Evolutionary conservation across 148 eudicot genomes (phyloP).

Genomic region (Chenopodium suecicum): DNA sequence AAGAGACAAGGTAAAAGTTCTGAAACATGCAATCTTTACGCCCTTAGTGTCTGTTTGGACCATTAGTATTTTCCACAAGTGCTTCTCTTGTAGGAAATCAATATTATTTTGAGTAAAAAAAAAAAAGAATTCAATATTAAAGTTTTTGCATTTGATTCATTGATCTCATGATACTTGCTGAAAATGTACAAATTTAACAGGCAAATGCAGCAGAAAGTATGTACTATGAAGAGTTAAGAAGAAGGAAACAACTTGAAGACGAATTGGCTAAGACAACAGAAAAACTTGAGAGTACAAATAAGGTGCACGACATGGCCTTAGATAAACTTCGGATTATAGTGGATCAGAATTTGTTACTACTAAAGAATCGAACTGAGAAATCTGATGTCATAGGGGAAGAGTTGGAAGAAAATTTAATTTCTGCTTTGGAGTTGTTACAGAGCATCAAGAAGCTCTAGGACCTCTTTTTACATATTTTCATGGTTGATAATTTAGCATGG

Average conservation of each 20-base stretch:
- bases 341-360: constrained; percentile 38
- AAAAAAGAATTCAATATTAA: no score
- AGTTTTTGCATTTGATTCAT: no score
- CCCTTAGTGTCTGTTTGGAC: background rate
- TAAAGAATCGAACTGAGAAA: constrained; percentile 44
- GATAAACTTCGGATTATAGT: constrained; percentile 49
- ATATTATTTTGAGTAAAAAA: no score
- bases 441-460: constrained; percentile 40
- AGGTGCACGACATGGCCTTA: constrained; percentile 40
- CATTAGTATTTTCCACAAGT: background rate
- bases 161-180: background rate
- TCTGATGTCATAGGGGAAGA: constrained; percentile 47
- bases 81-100: background rate
- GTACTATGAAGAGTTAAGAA: constrained; percentile 49
- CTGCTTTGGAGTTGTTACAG: constrained; percentile 54
- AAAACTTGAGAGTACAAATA: constrained; percentile 44
- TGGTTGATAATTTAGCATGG: background rate
- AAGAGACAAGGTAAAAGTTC: constrained; percentile 49
- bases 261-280: constrained; percentile 48
- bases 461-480: background rate
- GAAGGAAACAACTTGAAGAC: constrained; percentile 55
- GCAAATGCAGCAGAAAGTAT: constrained; percentile 51
- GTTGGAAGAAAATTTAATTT: constrained; percentile 48
- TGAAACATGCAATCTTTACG: background rate
- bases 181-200: constrained; percentile 28